A percentile compares a stretch with the other conserved stretches of the same genome.
Evolutionary conservation across 495 filamentous ascomycete genomes (phyloP).

Genomic region (Mycothermus thermophilus): DNA sequence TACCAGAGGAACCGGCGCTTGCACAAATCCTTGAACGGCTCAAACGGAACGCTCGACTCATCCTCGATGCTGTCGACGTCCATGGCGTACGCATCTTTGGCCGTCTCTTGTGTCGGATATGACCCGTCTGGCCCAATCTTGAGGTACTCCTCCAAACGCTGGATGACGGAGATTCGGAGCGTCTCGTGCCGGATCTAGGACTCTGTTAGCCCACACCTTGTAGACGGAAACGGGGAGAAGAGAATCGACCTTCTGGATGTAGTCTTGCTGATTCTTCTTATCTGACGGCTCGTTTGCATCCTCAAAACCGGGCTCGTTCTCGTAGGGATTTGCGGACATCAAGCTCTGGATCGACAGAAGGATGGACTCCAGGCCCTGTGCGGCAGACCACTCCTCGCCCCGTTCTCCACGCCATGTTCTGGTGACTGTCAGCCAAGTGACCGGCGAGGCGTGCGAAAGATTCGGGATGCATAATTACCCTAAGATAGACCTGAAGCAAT

Average conservation of each 20-base stretch:
- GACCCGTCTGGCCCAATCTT: constrained; percentile 43
- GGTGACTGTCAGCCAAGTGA: constrained; percentile 15
- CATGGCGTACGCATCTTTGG: constrained; percentile 38
- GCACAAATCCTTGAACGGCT: constrained; percentile 78
- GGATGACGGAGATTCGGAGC: constrained; percentile 71
- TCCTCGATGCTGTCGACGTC: constrained; percentile 41
- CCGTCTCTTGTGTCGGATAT: constrained; percentile 19
- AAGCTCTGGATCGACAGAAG: constrained; percentile 91
- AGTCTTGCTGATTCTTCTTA: constrained; percentile 62
- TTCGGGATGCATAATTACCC: constrained; percentile 43
- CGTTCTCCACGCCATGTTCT: constrained; percentile 88
- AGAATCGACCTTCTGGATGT: constrained; percentile 64
- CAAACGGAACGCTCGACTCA: constrained; percentile 41
- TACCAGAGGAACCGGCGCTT: constrained; percentile 96
- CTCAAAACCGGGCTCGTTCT: constrained; percentile 92
- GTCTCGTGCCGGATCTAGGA: constrained; percentile 80
- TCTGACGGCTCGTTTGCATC: constrained; percentile 51
- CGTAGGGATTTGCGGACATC: constrained; percentile 87
- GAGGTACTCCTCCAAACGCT: constrained; percentile 69
- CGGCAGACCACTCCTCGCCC: constrained; percentile 90
- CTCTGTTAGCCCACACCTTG: constrained; percentile 5
- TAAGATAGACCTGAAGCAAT: constrained; percentile 61
- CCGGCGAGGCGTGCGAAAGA: constrained; percentile 1
- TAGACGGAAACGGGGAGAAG: background rate
- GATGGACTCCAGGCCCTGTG: constrained; percentile 88